Conservation (phyloP, 2,329 filamentous ascomycete species). For the Beauveria varroae region DNA sequence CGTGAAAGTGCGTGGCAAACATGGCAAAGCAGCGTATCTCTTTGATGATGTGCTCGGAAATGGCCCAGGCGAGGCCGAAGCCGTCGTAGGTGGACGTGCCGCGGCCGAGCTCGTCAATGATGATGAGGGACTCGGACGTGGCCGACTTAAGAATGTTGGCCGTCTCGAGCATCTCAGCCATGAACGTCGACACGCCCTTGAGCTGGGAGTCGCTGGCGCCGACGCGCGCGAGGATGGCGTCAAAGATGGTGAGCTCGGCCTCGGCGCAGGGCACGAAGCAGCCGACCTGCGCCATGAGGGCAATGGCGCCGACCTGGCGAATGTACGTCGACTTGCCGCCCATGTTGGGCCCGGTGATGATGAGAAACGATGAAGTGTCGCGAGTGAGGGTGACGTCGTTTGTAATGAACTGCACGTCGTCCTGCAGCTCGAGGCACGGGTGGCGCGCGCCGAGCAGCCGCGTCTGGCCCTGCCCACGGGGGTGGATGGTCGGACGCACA, state of each 20-base stretch:
- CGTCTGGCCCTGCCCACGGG: slow-evolving; percentile 80
- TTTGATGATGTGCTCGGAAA: slow-evolving; percentile 92
- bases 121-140: slow-evolving; percentile 90
- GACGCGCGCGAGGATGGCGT: slow-evolving; percentile 92
- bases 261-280: slow-evolving; percentile 90
- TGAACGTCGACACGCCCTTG: slow-evolving; percentile 96
- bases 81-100: slow-evolving; percentile 98
- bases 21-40: slow-evolving; percentile 92
- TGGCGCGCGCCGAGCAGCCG: slow-evolving; percentile 89
- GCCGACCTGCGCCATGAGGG: slow-evolving; percentile 92
- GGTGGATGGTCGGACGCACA: slow-evolving; percentile 82
- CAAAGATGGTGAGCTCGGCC: slow-evolving; percentile 91
- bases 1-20: slow-evolving; percentile 98
- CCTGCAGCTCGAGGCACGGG: slow-evolving; percentile 97
- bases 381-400: slow-evolving; percentile 84
- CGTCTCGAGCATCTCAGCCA: slow-evolving; percentile 99
- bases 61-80: slow-evolving; percentile 98
- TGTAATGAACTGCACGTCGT: slow-evolving; percentile 96
- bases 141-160: slow-evolving; percentile 97
- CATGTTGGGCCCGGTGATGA: slow-evolving; percentile 98
- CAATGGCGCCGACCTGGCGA: slow-evolving; percentile 92
- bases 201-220: slow-evolving; percentile 94
- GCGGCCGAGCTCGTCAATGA: slow-evolving; percentile 94
- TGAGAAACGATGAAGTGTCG: slow-evolving; percentile 78
- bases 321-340: slow-evolving; percentile 98